Base-by-base conservation (phyloP, 1,284 basidiomycete genomes). In the Laetiporus sulphureus region DNA sequence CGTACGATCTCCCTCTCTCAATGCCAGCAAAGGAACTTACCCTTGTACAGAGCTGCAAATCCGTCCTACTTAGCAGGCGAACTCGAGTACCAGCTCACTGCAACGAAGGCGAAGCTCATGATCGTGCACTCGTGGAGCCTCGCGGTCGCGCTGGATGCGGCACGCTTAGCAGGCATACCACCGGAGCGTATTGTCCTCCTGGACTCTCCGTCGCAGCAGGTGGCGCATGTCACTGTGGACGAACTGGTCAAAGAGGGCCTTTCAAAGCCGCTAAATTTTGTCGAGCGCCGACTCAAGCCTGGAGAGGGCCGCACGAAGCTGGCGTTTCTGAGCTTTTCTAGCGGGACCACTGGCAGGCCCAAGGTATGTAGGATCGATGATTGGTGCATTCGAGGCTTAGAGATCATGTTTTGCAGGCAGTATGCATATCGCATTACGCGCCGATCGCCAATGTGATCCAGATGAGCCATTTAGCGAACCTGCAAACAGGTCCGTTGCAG, bases 281-380 rank as follows among this genome's bases (percentile, higher is more conserved):
- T 60, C 3, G 77, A 78, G 50, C 63, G 68, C 32, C 65, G 60
- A n/a, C 66, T 91, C 32, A 59, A 54, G n/a, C 67, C 73, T 1
- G 85, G 82, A 0, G 86, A 90, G 60, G 77, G 68, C 18, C 78
- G 71, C 59, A 78, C 68, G 11, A 80, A 81, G 47, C 51, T 89
- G 3, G 89, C 88, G 1, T 81, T 91, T 50, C 63, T 89, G 27
- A 79, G 72, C 39, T 89, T 91, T 59, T 89, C 84, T 0, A 86
- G 81, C 42, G 89, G 88, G 15, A 91, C 89, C 2, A 91, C 89
- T 48, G 88, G 88, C 7, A 78, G 73, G 53, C 84, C 89, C 2
- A 91, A 91, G 72, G 86, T 84, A 48, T 27, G 36, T 23, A 19
- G 15, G 1, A 7, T 1, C 2, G 4, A 10, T 10, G 8, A 4